Evolutionary conservation across 2,329 filamentous ascomycete genomes (phyloP).

Genomic region (Neopestalotiopsis rosae): DNA sequence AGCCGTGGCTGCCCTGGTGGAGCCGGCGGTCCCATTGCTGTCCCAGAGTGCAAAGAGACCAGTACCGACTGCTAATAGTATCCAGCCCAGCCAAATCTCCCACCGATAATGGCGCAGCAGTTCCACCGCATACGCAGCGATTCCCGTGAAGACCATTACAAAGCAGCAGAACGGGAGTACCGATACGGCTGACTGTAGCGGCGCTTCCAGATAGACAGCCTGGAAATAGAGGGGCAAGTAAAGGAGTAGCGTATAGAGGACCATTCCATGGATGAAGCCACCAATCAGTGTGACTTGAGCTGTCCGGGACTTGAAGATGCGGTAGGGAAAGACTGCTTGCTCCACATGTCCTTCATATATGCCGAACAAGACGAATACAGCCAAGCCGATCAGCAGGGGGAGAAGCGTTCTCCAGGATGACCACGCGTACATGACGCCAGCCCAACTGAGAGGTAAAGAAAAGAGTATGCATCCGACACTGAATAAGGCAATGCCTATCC

Average conservation of each 20-base stretch:
- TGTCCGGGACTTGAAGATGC: slow-evolving; percentile 35
- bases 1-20: slow-evolving; percentile 23
- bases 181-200: slow-evolving; percentile 33
- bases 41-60: slow-evolving; percentile 23
- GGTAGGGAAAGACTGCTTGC: slow-evolving; percentile 37
- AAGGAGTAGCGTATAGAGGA: slow-evolving; percentile 34
- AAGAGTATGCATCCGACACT: slow-evolving; percentile 30
- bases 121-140: slow-evolving; percentile 18
- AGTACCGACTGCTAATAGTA: slow-evolving; percentile 25
- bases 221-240: slow-evolving; percentile 42
- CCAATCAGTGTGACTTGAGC: slow-evolving; percentile 28
- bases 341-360: slow-evolving; percentile 33
- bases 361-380: slow-evolving; percentile 33
- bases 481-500: slow-evolving; percentile 36
- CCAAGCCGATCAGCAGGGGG: slow-evolving; percentile 35
- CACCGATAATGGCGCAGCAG: slow-evolving; percentile 22
- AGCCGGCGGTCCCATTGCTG: slow-evolving; percentile 21
- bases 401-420: slow-evolving; percentile 38
- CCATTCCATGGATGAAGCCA: slow-evolving; percentile 37
- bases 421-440: slow-evolving; percentile 39
- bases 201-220: slow-evolving; percentile 35
- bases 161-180: slow-evolving; percentile 32
- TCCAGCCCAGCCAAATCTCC: slow-evolving; percentile 31
- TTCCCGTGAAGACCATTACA: slow-evolving; percentile 24
- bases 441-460: slow-evolving; percentile 40